Conservation (phyloP, 345 rosid species). For the Salix udensis region DNA sequence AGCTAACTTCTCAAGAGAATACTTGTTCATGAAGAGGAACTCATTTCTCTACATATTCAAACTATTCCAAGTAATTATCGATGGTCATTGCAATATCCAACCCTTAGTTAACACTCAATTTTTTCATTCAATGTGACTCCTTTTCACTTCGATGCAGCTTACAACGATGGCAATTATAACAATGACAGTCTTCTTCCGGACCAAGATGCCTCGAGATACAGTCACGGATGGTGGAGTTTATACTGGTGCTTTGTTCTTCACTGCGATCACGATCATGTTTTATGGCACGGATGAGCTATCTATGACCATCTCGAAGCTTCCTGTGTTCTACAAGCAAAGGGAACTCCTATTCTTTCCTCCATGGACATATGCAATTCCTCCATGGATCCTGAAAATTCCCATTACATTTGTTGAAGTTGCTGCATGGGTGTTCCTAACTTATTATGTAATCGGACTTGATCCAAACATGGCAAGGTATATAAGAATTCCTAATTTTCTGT, state of each 20-base stretch:
- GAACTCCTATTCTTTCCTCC: slow-evolving; percentile 70
- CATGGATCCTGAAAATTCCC: slow-evolving; percentile 81
- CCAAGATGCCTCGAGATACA: slow-evolving; percentile 31
- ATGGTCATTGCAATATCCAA: background rate
- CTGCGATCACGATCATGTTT: slow-evolving; percentile 48
- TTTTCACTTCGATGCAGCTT: slow-evolving; percentile 16
- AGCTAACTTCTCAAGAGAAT: slow-evolving; percentile 52
- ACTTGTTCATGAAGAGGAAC: slow-evolving; percentile 61
- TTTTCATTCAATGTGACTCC: background rate
- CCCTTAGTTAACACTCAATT: background rate
- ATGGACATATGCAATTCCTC: slow-evolving; percentile 73
- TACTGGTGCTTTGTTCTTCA: slow-evolving; percentile 62
- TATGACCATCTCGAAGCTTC: slow-evolving; percentile 75
- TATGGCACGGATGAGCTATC: slow-evolving; percentile 70
- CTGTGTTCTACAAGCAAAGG: slow-evolving; percentile 82
- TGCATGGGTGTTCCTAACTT: slow-evolving; percentile 55
- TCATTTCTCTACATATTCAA: slow-evolving; percentile 50
- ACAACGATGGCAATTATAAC: slow-evolving; percentile 26
- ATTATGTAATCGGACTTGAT: slow-evolving; percentile 73
- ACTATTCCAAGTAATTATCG: slow-evolving; percentile 44
- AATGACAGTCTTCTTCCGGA: slow-evolving; percentile 33
- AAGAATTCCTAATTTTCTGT: background rate
- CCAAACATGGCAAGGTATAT: slow-evolving; percentile 62
- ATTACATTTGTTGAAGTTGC: slow-evolving; percentile 59
- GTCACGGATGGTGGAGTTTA: slow-evolving; percentile 47